phyloP scores from a whole-genome alignment of 768 basidiomycete genomes.

The Holtermannia corniformis region DNA sequence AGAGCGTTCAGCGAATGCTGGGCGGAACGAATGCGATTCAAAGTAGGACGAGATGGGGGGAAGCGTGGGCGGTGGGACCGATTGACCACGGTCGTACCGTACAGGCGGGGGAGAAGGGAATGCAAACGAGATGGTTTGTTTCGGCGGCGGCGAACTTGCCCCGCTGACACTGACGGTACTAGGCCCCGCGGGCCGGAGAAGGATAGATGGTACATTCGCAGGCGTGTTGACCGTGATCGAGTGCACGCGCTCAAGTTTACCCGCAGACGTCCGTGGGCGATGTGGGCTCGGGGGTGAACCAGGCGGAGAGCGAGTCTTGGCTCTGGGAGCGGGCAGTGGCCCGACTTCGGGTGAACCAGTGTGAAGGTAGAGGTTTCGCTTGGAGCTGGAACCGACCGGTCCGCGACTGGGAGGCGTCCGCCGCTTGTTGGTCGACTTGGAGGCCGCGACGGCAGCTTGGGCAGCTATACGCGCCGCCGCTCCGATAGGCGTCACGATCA shows the following conservation, averaged over 20 bases:
- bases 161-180: not conserved
- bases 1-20: constrained; percentile 4
- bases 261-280: not conserved
- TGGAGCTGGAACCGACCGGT: not conserved
- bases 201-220: constrained; percentile 24
- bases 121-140: constrained; percentile 24
- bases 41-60: constrained; percentile 5
- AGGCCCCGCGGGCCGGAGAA: constrained; percentile 11
- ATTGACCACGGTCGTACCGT: not conserved
- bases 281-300: not conserved
- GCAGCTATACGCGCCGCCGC: constrained; percentile 14
- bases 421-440: not conserved
- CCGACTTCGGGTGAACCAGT: not conserved
- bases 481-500: constrained; percentile 14
- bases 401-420: not conserved
- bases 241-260: not conserved
- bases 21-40: too few relatives aligned
- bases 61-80: not conserved
- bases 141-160: too few relatives aligned
- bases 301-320: constrained; percentile 1
- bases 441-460: constrained; percentile 1
- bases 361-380: not conserved
- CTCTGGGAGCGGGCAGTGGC: not conserved
- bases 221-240: not conserved
- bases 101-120: constrained; percentile 21